Base-by-base conservation (phyloP, 371 early-diverging fungal genomes). In the Mortierella polycephala region DNA sequence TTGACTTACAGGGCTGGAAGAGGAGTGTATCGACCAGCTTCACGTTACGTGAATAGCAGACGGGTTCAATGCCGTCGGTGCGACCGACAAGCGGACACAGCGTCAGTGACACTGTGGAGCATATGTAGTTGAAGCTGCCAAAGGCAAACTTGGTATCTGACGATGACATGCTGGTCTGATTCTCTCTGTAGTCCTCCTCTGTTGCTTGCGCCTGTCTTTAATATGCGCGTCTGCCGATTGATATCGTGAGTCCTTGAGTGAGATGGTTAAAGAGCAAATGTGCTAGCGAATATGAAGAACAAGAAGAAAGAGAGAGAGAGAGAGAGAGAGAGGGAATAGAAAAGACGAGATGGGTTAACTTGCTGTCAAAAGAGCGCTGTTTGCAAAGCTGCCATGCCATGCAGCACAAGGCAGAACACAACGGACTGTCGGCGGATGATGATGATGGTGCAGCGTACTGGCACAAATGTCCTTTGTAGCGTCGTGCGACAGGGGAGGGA, bases 31-130 rank as follows among this genome's bases (percentile, higher is more conserved):
- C 90, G 63, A 84, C 88, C 37, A 91, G 81, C 72, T 95, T 95
- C 64, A 96, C 92, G 83, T 97, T 97, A 60, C 98, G 89, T 58
- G 96, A 91, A 83, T 97, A 98, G 83, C 98, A 97, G 30, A 84
- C 83, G 14, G 98, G 96, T 74, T 96, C 97, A 51, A 92, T 84
- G 18, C 93, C 94, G 47, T 90, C 85, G 8, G 72, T 66, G 50
- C 81, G 75, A 54, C 94, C 95, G 60, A 97, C 92, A 57, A 96
- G 85, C 44, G 97, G 95, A 83, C 98, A 98, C 45, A 96, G 83
- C 9, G 96, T 86, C 71, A 96, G 83, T 44, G 95, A 90, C 11
- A 94, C 92, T 54, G 89, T 90, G 59, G 86, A 84, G 83, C 98
- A 98, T 64, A 96, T 92, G 67, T 88, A 89, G 81, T 89, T 90